phyloP scores from a whole-genome alignment of 768 basidiomycete species.

The Mycena belliarum region DNA sequence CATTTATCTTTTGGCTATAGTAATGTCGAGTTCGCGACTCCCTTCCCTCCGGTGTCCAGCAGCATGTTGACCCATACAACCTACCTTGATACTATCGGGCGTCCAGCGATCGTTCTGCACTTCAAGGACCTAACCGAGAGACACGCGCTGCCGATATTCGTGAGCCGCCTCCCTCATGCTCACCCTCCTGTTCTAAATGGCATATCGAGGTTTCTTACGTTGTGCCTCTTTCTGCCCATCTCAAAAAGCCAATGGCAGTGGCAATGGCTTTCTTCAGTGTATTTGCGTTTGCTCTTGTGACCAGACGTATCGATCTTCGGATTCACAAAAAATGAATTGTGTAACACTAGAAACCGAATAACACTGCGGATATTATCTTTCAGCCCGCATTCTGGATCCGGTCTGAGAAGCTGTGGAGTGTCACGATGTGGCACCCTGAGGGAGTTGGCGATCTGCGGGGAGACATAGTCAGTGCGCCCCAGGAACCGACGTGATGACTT shows the following conservation, averaged over 20 bases:
- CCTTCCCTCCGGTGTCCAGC: conserved; percentile 74
- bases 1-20: conserved; percentile 39
- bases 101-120: conserved; percentile 72
- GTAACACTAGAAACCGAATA: conserved; percentile 27
- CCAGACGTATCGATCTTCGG: conserved; percentile 48
- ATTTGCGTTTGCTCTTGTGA: conserved; percentile 53
- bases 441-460: conserved; percentile 38
- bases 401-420: conserved; percentile 43
- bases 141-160: conserved; percentile 81
- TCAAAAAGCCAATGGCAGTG: conserved; percentile 85
- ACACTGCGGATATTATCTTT: conserved; percentile 14
- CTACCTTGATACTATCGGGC: conserved; percentile 90
- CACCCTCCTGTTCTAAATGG: not conserved
- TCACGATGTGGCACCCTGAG: conserved; percentile 41
- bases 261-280: conserved; percentile 67
- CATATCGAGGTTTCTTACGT: conserved; percentile 78
- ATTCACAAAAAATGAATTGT: conserved; percentile 45
- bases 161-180: too few relatives aligned
- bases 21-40: conserved; percentile 72
- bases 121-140: conserved; percentile 78
- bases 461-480: not conserved
- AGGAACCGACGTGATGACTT: conserved; percentile 26
- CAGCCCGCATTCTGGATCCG: conserved; percentile 17
- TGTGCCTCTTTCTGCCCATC: conserved; percentile 75
- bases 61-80: conserved; percentile 70